Percentiles rank a stretch among this genome's conserved stretches.
These are phyloP conservation scores for Lactarius hatsudake DNA, from an alignment of 768 basidiomycete species.

Conservation along the genomic window DNA sequence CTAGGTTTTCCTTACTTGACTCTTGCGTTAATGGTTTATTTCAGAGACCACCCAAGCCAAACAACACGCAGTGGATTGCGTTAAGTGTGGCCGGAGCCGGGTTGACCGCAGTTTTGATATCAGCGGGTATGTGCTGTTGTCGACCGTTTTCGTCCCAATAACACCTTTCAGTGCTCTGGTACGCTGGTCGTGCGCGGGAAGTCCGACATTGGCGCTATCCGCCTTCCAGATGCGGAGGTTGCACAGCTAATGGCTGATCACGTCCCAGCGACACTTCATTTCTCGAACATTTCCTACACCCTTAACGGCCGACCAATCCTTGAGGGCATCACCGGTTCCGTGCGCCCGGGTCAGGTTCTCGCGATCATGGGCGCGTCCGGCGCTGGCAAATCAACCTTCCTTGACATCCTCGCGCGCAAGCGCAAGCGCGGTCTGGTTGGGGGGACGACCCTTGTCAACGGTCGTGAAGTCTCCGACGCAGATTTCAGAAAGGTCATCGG, in stretches of 20 bases:
- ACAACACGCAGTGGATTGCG: conserved; percentile 79
- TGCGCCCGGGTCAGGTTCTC: conserved; percentile 86
- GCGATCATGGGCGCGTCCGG: conserved; percentile 98
- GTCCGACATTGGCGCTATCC: conserved; percentile 68
- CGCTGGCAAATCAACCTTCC: conserved; percentile 93
- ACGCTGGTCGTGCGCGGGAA: conserved; percentile 73
- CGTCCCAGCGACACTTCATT: conserved; percentile 91
- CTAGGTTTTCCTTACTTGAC: not conserved
- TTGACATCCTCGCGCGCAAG: conserved; percentile 94
- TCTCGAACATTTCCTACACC: conserved; percentile 78
- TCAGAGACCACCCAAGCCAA: conserved; percentile 76
- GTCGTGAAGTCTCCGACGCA: conserved; percentile 65
- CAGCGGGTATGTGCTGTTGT: conserved; percentile 45
- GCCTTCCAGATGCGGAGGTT: conserved; percentile 77
- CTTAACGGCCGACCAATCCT: conserved; percentile 68
- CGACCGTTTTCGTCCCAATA: not conserved
- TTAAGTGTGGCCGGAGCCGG: conserved; percentile 80
- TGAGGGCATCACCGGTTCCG: conserved; percentile 76
- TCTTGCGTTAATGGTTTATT: not conserved
- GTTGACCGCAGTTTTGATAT: conserved; percentile 66
- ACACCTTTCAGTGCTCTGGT: conserved; percentile 71
- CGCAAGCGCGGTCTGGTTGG: conserved; percentile 74
- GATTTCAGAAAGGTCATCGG: conserved; percentile 87
- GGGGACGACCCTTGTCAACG: conserved; percentile 83
- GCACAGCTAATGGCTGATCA: conserved; percentile 90